Evolutionary conservation across 305 asterid genomes (phyloP).

Genomic region (Ilex paraguariensis): DNA sequence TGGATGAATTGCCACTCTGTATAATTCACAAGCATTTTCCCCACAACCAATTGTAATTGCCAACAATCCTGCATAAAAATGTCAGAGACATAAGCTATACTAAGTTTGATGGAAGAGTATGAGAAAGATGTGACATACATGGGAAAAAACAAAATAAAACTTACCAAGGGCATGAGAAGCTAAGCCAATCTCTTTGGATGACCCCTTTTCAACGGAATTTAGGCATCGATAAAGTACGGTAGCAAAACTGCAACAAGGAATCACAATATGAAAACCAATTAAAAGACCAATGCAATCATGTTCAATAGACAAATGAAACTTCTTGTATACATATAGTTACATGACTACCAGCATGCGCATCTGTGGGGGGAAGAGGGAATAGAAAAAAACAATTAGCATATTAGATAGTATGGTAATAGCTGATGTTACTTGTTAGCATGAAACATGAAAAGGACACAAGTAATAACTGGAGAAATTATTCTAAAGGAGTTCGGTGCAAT

Average conservation of each 20-base stretch:
- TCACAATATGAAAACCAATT: no score
- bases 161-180: slow-evolving; percentile 31
- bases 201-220: slow-evolving; percentile 26
- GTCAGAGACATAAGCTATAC: slow-evolving; percentile 1
- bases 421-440: no score
- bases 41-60: slow-evolving; percentile 34
- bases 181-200: slow-evolving; percentile 30
- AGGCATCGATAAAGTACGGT: slow-evolving; percentile 25
- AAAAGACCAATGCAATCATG: no score
- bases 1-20: slow-evolving; percentile 23
- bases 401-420: no score
- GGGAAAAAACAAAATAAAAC: background rate
- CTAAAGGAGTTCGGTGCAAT: no score
- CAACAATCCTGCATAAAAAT: slow-evolving; percentile 24
- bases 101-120: background rate
- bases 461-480: no score
- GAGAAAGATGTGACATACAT: background rate
- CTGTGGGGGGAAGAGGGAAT: no score
- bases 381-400: no score
- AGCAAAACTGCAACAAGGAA: slow-evolving; percentile 21
- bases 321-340: no score
- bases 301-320: no score
- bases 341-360: no score
- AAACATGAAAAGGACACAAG: no score
- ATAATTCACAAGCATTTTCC: slow-evolving; percentile 29